These are phyloP conservation scores for Dipteronia dyeriana DNA, from an alignment of 345 rosid genomes.

Conservation along the genomic window DNA sequence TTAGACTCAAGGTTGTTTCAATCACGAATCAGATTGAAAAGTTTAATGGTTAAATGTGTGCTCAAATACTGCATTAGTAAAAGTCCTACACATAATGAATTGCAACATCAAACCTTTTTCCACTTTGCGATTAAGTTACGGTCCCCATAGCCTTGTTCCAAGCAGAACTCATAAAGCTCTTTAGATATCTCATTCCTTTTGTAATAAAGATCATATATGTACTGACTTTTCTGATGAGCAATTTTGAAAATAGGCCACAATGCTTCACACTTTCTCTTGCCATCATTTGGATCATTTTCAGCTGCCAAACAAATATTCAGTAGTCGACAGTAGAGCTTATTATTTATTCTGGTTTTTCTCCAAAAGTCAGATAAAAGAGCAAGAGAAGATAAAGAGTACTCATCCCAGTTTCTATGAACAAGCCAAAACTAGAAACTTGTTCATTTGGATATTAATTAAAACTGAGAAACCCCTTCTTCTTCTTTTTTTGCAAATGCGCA, in stretches of 20 bases:
- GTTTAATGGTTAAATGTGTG: neutral
- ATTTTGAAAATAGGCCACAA: slow-evolving; percentile 82
- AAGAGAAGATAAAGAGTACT: neutral
- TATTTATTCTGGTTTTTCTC: neutral
- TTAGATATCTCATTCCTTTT: slow-evolving; percentile 67
- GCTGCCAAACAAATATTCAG: slow-evolving; percentile 40
- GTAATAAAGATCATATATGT: slow-evolving; percentile 64
- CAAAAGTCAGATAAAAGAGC: neutral
- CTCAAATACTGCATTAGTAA: neutral
- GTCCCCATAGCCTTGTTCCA: slow-evolving; percentile 75
- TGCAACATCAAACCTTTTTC: slow-evolving; percentile 46
- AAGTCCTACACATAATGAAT: neutral
- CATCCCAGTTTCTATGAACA: neutral
- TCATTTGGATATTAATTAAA: neutral
- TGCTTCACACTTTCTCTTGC: slow-evolving; percentile 77
- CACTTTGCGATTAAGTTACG: slow-evolving; percentile 69
- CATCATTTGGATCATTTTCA: slow-evolving; percentile 77
- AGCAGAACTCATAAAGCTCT: slow-evolving; percentile 74
- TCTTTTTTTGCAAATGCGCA: neutral
- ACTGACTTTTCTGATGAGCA: slow-evolving; percentile 75
- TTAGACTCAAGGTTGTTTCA: neutral
- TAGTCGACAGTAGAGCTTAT: neutral
- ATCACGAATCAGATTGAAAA: neutral
- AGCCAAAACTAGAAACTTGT: neutral
- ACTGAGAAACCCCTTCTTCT: neutral